Conservation (phyloP, 176 grass and related monocot genomes). For the Oryza officinalis region DNA sequence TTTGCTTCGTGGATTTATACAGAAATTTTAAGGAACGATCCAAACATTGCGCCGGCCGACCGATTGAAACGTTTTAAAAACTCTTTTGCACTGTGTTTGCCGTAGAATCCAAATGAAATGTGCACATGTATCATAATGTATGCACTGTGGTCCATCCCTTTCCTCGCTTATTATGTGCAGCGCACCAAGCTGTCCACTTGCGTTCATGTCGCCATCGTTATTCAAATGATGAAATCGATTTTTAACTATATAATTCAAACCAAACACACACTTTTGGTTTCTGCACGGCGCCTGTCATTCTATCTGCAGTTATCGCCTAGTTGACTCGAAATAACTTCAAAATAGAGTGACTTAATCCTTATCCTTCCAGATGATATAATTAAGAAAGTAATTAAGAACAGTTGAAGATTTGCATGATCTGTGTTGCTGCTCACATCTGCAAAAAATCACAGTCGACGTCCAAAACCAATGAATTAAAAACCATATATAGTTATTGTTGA, state of each 20-base stretch:
- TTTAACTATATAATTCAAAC: neutral
- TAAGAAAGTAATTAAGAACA: neutral
- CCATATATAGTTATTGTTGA: neutral
- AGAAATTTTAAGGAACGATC: neutral
- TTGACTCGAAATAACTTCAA: conserved; percentile 10
- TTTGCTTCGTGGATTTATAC: neutral
- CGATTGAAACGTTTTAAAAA: neutral
- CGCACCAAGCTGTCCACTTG: neutral
- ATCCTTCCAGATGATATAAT: neutral
- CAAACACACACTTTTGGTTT: neutral
- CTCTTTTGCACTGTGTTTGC: neutral
- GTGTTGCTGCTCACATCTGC: neutral
- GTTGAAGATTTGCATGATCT: neutral
- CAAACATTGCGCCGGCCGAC: neutral
- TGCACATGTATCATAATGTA: neutral
- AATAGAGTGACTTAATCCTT: neutral
- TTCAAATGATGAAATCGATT: neutral
- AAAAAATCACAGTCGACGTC: neutral
- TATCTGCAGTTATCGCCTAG: neutral
- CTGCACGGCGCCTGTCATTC: neutral
- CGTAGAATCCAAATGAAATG: neutral
- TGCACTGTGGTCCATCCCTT: neutral
- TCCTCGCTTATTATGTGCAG: neutral
- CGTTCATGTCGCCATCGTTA: conserved; percentile 4
- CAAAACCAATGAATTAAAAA: neutral